These are phyloP conservation scores for Hydrangea macrophylla DNA, from an alignment of 148 eudicot genomes.

Conservation along the genomic window DNA sequence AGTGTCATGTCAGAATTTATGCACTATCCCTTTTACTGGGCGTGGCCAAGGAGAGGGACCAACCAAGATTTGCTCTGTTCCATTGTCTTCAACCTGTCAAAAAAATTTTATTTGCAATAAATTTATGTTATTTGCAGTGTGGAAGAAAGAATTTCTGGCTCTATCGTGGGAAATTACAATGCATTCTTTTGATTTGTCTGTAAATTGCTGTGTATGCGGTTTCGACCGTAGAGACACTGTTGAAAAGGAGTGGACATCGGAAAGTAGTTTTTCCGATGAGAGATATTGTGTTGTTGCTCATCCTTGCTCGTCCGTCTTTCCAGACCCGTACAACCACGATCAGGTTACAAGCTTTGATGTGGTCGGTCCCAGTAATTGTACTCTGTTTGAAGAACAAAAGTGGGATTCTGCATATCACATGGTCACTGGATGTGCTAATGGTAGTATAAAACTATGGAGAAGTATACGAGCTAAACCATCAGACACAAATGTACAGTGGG, in stretches of 20 bases:
- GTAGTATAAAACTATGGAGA: conserved; percentile 82
- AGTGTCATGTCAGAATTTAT: conserved; percentile 50
- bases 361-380: conserved; percentile 40
- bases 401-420: conserved; percentile 57
- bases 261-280: conserved; percentile 54
- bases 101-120: conserved; percentile 28
- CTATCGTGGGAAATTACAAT: conserved; percentile 70
- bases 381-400: conserved; percentile 30
- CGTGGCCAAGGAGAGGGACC: conserved; percentile 34
- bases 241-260: conserved; percentile 32
- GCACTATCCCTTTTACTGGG: conserved; percentile 60
- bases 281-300: conserved; percentile 48
- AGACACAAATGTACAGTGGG: conserved; percentile 46
- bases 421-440: conserved; percentile 72
- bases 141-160: conserved; percentile 57
- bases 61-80: conserved; percentile 52
- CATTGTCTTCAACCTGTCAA: conserved; percentile 48
- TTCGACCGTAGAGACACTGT: conserved; percentile 19
- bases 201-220: conserved; percentile 20
- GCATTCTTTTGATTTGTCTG: conserved; percentile 44
- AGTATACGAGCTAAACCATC: conserved; percentile 36
- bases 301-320: conserved; percentile 54
- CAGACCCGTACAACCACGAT: conserved; percentile 45
- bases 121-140: conserved; percentile 60
- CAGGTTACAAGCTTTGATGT: conserved; percentile 58